phyloP scores from a whole-genome alignment of 1,284 basidiomycete species.

The Irpex rosettiformis region DNA sequence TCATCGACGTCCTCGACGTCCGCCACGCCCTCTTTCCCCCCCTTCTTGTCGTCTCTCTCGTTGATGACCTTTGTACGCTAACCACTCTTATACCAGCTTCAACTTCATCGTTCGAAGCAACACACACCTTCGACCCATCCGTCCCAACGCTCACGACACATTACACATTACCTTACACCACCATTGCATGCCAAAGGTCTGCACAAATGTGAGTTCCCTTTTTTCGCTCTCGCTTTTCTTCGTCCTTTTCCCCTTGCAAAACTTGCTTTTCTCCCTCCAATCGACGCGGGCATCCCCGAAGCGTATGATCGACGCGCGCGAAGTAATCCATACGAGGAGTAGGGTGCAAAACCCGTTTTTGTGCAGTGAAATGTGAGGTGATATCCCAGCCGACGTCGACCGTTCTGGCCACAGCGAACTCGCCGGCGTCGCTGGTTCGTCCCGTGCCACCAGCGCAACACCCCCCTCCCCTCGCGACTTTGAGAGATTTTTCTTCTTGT shows the following conservation, averaged over 20 bases:
- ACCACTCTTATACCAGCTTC: constrained; percentile 25
- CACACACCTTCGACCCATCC: constrained; percentile 22
- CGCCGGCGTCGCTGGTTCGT: constrained; percentile 2
- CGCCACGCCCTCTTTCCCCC: constrained; percentile 21
- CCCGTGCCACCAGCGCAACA: background rate
- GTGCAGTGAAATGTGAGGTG: background rate
- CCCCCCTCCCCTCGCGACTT: background rate
- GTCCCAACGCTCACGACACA: constrained; percentile 19
- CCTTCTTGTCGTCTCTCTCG: constrained; percentile 25
- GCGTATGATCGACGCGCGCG: constrained; percentile 12
- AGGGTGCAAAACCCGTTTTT: background rate
- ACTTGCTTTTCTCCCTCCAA: constrained; percentile 4
- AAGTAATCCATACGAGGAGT: constrained; percentile 12
- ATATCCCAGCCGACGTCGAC: background rate
- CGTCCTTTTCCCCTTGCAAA: background rate
- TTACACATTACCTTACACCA: constrained; percentile 8
- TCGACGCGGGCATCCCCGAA: constrained; percentile 10
- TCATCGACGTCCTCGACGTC: constrained; percentile 32
- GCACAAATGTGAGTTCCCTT: constrained; percentile 13
- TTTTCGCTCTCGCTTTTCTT: background rate
- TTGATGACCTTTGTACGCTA: constrained; percentile 53
- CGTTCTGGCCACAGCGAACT: background rate
- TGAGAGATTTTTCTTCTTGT: background rate
- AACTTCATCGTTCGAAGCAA: constrained; percentile 9
- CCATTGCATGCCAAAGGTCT: constrained; percentile 11